Evolutionary conservation across 768 basidiomycete species (phyloP).

Genomic region (Agrocybe praecox): DNA sequence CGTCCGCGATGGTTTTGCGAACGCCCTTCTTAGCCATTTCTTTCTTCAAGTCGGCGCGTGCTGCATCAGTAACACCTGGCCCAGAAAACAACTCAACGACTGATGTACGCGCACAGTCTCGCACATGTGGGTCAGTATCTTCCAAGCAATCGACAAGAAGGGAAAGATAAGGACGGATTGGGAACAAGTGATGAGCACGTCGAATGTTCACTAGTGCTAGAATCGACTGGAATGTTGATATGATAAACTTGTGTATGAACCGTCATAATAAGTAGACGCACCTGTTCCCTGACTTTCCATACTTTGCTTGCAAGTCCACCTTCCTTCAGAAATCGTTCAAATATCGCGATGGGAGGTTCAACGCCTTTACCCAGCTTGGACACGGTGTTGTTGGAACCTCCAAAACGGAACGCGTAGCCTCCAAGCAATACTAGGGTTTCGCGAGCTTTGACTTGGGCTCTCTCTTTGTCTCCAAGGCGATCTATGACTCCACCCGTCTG

Average conservation of each 20-base stretch:
- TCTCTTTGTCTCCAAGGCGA: slow-evolving; percentile 82
- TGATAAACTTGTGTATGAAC: neutral
- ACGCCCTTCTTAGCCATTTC: slow-evolving; percentile 85
- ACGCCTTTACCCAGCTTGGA: slow-evolving; percentile 60
- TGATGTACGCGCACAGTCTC: slow-evolving; percentile 80
- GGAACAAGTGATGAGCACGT: slow-evolving; percentile 69
- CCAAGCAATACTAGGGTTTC: slow-evolving; percentile 78
- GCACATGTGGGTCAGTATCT: slow-evolving; percentile 89
- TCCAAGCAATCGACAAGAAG: slow-evolving; percentile 84
- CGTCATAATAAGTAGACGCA: slow-evolving; percentile 33
- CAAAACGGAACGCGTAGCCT: slow-evolving; percentile 66
- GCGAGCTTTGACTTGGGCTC: slow-evolving; percentile 70
- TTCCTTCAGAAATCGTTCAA: slow-evolving; percentile 76
- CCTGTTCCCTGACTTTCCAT: slow-evolving; percentile 87
- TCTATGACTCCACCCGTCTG: slow-evolving; percentile 80
- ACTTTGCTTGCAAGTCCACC: slow-evolving; percentile 78
- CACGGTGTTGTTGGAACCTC: slow-evolving; percentile 43
- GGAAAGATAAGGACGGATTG: slow-evolving; percentile 79
- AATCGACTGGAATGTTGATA: slow-evolving; percentile 46
- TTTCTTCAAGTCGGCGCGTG: slow-evolving; percentile 92
- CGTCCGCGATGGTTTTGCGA: slow-evolving; percentile 85
- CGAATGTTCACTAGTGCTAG: slow-evolving; percentile 74
- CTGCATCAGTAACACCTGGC: slow-evolving; percentile 78
- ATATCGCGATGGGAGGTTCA: slow-evolving; percentile 69
- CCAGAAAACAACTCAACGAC: slow-evolving; percentile 87